Evolutionary conservation across 2,329 filamentous ascomycete species (phyloP).

Genomic region (Beauveria scarabaeidicola): DNA sequence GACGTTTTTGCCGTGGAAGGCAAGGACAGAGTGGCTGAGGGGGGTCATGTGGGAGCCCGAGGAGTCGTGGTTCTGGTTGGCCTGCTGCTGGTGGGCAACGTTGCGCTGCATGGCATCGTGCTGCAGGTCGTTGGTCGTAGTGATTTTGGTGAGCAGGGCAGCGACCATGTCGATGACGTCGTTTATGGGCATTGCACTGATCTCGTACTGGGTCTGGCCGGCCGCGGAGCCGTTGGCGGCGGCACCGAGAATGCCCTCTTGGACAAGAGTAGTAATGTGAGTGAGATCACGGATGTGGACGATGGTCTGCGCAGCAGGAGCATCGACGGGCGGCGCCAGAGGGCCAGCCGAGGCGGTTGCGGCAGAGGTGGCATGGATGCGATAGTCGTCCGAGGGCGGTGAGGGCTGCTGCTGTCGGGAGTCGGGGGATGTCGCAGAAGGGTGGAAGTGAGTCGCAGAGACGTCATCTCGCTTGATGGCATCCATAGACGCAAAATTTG

Average conservation of each 20-base stretch:
- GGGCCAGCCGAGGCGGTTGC: conserved; percentile 15
- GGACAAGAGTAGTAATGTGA: conserved; percentile 84
- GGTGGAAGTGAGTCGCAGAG: conserved; percentile 7
- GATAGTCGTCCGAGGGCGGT: conserved; percentile 26
- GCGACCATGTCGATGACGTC: conserved; percentile 99
- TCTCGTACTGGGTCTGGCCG: conserved; percentile 67
- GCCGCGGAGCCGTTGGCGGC: background rate
- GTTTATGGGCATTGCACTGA: conserved; percentile 92
- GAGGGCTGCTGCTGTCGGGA: conserved; percentile 24
- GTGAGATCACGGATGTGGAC: conserved; percentile 82
- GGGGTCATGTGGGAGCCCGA: conserved; percentile 53
- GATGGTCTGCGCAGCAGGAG: conserved; percentile 35
- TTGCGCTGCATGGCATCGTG: conserved; percentile 82
- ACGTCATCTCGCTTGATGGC: conserved; percentile 21
- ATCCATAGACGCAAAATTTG: conserved; percentile 40
- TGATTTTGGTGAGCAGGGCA: conserved; percentile 91
- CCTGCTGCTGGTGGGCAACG: conserved; percentile 49
- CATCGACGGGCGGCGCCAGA: conserved; percentile 17
- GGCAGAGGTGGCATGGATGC: conserved; percentile 23
- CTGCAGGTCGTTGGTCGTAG: conserved; percentile 88
- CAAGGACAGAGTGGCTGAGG: conserved; percentile 62
- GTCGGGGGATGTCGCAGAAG: background rate
- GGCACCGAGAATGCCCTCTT: conserved; percentile 61
- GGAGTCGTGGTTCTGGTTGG: conserved; percentile 35
- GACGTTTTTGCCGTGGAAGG: conserved; percentile 97